Base-by-base conservation (phyloP, 2,329 filamentous ascomycete species). In the Fusarium citri region DNA sequence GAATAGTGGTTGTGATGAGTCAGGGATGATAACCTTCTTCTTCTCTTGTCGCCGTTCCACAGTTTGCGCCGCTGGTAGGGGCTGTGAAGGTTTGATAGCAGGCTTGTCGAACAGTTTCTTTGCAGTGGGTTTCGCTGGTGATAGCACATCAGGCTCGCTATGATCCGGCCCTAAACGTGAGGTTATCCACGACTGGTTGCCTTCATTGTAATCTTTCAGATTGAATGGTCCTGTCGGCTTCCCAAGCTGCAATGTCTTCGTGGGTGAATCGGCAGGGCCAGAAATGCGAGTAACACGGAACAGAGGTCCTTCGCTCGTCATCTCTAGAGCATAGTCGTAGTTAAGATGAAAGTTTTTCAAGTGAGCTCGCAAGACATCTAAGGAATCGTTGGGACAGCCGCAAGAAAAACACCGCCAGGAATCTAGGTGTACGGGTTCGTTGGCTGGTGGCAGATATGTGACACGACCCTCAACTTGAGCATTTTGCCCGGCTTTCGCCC, bases 351-450 rank as follows among this genome's bases (percentile, higher is more conserved):
- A 78, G 5, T 66, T 74, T 48, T 81, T 74, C n/a, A 88, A 75
- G 67, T 89, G 87, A 30, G 80, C 75, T 57, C 83, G 80, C 61
- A 89, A 77, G 65, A 84, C 80, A n/a, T 76, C 73, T 64, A 88
- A 78, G 10, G 83, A 83, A 25, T 82, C 78, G 63, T 87, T 83
- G 23, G 80, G 76, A 4, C 80, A 80, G 28, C 83, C 83, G 71
- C 87, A 89, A 28, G 83, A 76, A 54, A 88, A 79, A 74, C 87
- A 89, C 47, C 81, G 78, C 69, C 83, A 86, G 30, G 78, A 83
- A 34, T 86, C 82, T n/a, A 87, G 76, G 5, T 79, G 77, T 42
- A 87, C 76, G 11, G 79, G 78, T 60, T 83, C 78, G 66, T 86
- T 80, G 47, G 78, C 78, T 23, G 81, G 83, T 43, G 83, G 74